phyloP scores from a whole-genome alignment of 495 filamentous ascomycete genomes.

The Hyaloscypha bicolor region DNA sequence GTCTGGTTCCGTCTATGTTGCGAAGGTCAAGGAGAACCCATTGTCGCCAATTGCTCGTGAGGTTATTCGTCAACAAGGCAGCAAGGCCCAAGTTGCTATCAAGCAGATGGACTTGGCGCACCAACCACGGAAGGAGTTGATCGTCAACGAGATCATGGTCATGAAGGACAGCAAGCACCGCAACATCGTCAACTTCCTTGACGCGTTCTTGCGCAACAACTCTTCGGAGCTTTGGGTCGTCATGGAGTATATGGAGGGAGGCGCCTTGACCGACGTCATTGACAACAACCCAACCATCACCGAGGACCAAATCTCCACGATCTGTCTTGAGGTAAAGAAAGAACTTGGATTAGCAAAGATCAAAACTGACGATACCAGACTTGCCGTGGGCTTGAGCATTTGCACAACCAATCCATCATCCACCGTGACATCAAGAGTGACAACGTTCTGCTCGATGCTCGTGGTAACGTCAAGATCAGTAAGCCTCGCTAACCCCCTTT shows the following conservation, averaged over 20 bases:
- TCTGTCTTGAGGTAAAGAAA: constrained; percentile 93
- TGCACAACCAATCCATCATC: constrained; percentile 95
- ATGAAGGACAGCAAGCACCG: constrained; percentile 99
- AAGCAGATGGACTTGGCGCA: constrained; percentile 99
- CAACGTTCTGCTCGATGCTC: constrained; percentile 91
- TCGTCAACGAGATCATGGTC: constrained; percentile 98
- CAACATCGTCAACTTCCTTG: constrained; percentile 98
- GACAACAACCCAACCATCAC: constrained; percentile 96
- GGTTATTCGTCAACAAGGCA: constrained; percentile 68
- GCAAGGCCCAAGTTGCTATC: constrained; percentile 85
- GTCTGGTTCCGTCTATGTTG: constrained; percentile 96
- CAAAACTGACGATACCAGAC: constrained; percentile 57
- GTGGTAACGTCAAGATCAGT: constrained; percentile 98
- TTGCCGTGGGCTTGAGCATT: constrained; percentile 89
- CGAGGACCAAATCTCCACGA: constrained; percentile 96
- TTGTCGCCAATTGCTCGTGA: constrained; percentile 65
- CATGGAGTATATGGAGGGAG: constrained; percentile 99
- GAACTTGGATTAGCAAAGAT: constrained; percentile 16
- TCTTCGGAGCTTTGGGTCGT: constrained; percentile 96
- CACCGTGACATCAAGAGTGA: constrained; percentile 99
- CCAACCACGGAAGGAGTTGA: constrained; percentile 96
- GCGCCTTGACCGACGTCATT: constrained; percentile 96
- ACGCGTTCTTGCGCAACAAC: constrained; percentile 92
- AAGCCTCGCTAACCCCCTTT: constrained; percentile 40
- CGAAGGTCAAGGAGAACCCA: constrained; percentile 80